Conservation (phyloP, 352 stramenopile genomes). For the Salisapilia sapeloensis region DNA sequence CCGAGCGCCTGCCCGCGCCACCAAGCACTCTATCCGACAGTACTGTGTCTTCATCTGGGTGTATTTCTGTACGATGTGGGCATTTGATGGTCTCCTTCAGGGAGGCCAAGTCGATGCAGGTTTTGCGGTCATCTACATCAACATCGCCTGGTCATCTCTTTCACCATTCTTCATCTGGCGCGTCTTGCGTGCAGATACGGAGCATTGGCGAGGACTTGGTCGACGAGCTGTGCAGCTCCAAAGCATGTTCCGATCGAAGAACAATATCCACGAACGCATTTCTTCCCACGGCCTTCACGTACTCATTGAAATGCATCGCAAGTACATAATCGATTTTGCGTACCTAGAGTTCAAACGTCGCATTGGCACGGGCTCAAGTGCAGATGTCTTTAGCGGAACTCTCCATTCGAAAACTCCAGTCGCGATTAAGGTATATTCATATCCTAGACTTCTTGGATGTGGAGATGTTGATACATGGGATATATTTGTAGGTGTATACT, state of each 20-base stretch:
- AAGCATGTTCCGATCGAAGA: constrained; percentile 11
- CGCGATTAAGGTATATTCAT: constrained; percentile 65
- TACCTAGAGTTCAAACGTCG: constrained; percentile 21
- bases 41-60: constrained; percentile 31
- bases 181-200: constrained; percentile 49
- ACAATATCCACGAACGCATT: constrained; percentile 26
- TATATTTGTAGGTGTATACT: too few relatives aligned
- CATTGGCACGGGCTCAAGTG: constrained; percentile 33
- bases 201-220: constrained; percentile 50
- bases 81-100: constrained; percentile 21
- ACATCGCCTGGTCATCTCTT: constrained; percentile 27
- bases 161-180: constrained; percentile 52
- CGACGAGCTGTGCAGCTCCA: constrained; percentile 34
- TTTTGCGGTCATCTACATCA: constrained; percentile 15
- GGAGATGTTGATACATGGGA: too few relatives aligned
- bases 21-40: constrained; percentile 23
- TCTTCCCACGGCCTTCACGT: constrained; percentile 47
- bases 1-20: constrained; percentile 20
- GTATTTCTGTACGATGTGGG: constrained; percentile 19
- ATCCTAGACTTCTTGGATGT: too few relatives aligned
- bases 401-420: constrained; percentile 33
- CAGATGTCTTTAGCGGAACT: constrained; percentile 40
- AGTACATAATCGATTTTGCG: constrained; percentile 49
- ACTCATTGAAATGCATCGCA: constrained; percentile 49
- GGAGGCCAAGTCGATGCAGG: constrained; percentile 6